phyloP scores from a whole-genome alignment of 78 protist species.

The Speleostelium caveatum region DNA sequence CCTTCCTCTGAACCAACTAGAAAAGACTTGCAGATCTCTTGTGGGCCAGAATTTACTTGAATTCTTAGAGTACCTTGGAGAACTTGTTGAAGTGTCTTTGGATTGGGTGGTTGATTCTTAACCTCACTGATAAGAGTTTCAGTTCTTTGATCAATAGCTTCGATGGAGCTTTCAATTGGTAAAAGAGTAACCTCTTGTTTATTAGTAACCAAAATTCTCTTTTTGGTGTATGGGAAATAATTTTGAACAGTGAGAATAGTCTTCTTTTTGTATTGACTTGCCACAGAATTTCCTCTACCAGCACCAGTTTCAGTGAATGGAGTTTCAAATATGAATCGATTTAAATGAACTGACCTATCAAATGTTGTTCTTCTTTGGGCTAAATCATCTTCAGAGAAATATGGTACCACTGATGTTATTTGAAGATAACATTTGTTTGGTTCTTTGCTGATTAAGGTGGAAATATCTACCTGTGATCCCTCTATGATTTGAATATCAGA shows the following conservation, averaged over 20 bases:
- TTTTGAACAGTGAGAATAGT: conserved; percentile 47
- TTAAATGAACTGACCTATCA: conserved; percentile 31
- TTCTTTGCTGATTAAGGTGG: conserved; percentile 3
- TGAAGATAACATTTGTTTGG: conserved; percentile 38
- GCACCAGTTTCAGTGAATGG: conserved; percentile 73
- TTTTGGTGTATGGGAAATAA: conserved; percentile 74
- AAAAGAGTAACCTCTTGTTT: conserved; percentile 49
- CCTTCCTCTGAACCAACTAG: background rate
- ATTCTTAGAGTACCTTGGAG: conserved; percentile 62
- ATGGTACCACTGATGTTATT: conserved; percentile 36
- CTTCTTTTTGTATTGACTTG: conserved; percentile 63
- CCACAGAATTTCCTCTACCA: conserved; percentile 56
- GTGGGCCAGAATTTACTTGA: conserved; percentile 75
- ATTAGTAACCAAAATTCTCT: conserved; percentile 32
- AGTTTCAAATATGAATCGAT: conserved; percentile 60
- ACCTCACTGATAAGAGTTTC: conserved; percentile 26
- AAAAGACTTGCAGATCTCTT: conserved; percentile 58
- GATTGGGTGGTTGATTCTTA: conserved; percentile 31
- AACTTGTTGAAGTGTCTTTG: conserved; percentile 55
- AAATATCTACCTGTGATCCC: conserved; percentile 43
- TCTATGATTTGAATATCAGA: conserved; percentile 44
- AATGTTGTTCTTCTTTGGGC: conserved; percentile 35
- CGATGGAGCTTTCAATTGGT: conserved; percentile 66
- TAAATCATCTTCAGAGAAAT: conserved; percentile 15
- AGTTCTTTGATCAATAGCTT: conserved; percentile 25